Base-by-base conservation (phyloP, 2,329 filamentous ascomycete species). In the Harringtonia lauricola region DNA sequence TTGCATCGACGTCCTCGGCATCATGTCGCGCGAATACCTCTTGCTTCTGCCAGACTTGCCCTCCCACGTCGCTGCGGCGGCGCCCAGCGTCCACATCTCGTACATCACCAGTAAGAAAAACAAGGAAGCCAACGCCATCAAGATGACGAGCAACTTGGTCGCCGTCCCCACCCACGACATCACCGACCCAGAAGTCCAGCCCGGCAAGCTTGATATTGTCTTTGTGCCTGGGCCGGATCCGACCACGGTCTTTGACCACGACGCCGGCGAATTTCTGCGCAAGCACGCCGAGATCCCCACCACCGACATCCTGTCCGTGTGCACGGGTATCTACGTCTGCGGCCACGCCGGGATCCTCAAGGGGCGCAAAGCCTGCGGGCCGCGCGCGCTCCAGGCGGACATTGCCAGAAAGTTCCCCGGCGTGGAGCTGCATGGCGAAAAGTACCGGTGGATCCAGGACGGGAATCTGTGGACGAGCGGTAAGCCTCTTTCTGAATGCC, bases 381-480 rank as follows among this genome's bases (percentile, higher is more conserved):
- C 72, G 2, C 53, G 67, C 1, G 43, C 31, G 12, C 29, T 48
- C 33, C 46, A 48, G 41, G 41, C 36, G 14, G 33, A 38, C 31
- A 41, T 48, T 24, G 10, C 4, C 1, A 46, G 38, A 14, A 43
- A 38, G 38, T 46, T 43, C 19, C 35, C 26, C n/a, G 43, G 37
- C 12, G 40, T 43, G 14, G 17, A 22, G 21, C 28, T 43, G 46
- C 60, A 67, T 10, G 72, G 71, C 3, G 58, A 70, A 3, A 61
- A 62, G 55, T 54, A 68, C 41, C 58, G 72, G 33, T 76, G 72
- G 72, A 57, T 65, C 31, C 61, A 64, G 44, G 71, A 76, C 48
- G 71, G 70, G 10, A 74, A 70, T 50, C 55, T 76, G 34, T 76
- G 73, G 72, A 68, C 65, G 22, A 69, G 70, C 50, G 72, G 71